Evolutionary conservation across 768 basidiomycete species (phyloP), one percentile per base, ranked within the genome.

Genomic region (Mycena rosella): DNA sequence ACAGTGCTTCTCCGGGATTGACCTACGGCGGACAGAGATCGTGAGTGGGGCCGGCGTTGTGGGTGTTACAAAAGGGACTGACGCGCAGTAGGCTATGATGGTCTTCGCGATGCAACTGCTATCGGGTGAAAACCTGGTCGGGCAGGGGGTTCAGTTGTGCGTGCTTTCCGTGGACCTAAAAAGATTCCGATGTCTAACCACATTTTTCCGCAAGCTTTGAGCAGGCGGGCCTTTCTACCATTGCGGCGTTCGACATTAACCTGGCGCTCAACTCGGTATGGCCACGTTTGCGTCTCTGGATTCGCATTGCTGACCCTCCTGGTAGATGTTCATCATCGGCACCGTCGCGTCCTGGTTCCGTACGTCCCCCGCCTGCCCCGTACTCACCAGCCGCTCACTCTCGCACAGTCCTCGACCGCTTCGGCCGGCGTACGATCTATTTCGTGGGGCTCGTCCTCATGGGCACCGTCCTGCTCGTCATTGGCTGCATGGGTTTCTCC

Each of bases 281-380:
- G 7, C 7, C n/a, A n/a, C n/a, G n/a, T n/a, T n/a, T n/a, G n/a
- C n/a, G n/a, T n/a, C n/a, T n/a, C n/a, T n/a, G n/a, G n/a, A n/a
- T n/a, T n/a, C n/a, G n/a, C n/a, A n/a, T n/a, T n/a, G n/a, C n/a
- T n/a, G n/a, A n/a, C n/a, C n/a, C n/a, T n/a, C n/a, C n/a, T n/a
- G n/a, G n/a, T n/a, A 42, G 47, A 74, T 74, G 74, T 74, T 74
- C 70, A 74, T 74, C 54, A 72, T 74, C 58, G 74, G 74, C 59
- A 74, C 74, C 20, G 57, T 74, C 11, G 68, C 65, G 38, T 74
- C 74, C 5, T 74, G 74, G 74, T 59, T 63, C 59, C 62, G 72
- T 73, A n/a, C 56, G 72, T 69, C 34, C 29, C 36, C n/a, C n/a
- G n/a, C n/a, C n/a, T n/a, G n/a, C n/a, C n/a, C n/a, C n/a, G n/a